Percentiles rank a stretch among this genome's conserved stretches.
phyloP scores from a whole-genome alignment of 441 rosid species.

The Erodium texanum region DNA sequence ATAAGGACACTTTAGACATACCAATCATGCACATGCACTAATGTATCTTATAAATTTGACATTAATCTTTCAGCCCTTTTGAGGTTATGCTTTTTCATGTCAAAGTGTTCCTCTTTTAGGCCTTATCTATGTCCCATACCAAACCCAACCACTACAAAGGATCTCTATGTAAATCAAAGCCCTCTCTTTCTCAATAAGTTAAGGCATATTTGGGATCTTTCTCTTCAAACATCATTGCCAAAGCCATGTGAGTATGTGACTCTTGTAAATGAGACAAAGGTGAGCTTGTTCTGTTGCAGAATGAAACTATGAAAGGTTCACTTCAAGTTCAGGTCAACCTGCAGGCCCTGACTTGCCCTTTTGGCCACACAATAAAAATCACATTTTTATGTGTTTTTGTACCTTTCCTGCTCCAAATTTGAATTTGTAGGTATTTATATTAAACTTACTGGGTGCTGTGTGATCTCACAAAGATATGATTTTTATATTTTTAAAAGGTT shows the following conservation, averaged over 20 bases:
- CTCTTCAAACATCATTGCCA: neutral
- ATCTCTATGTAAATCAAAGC: neutral
- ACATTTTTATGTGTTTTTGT: neutral
- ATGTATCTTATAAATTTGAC: neutral
- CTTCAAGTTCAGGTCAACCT: conserved; percentile 2
- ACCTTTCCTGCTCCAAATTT: no score
- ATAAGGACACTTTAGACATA: neutral
- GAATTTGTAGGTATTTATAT: no score
- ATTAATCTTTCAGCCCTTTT: neutral
- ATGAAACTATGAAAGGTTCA: conserved; percentile 1
- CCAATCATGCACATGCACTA: neutral
- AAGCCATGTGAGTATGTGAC: neutral
- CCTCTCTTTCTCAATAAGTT: neutral
- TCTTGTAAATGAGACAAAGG: neutral
- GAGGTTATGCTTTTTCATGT: neutral
- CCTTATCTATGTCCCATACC: neutral
- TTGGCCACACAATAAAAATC: neutral
- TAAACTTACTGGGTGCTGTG: no score
- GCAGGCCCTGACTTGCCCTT: neutral
- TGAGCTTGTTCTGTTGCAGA: neutral
- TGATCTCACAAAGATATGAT: no score
- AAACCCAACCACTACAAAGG: neutral
- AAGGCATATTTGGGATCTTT: neutral
- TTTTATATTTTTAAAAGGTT: no score
- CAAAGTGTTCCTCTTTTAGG: neutral